phyloP scores from a whole-genome alignment of 768 basidiomycete species.

The Artomyces pyxidatus region DNA sequence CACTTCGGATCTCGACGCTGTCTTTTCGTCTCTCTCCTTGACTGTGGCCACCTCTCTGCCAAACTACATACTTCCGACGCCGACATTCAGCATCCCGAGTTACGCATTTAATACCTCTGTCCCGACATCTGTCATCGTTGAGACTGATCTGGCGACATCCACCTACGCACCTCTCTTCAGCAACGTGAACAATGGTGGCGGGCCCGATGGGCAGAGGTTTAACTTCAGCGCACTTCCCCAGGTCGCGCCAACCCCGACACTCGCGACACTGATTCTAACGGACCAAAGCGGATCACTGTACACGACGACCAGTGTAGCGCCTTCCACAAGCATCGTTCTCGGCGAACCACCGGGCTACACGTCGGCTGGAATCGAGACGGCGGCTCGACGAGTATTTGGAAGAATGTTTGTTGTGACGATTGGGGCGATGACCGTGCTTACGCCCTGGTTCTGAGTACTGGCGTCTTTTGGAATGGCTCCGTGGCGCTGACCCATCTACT shows the following conservation, averaged over 20 bases:
- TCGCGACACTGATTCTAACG: constrained; percentile 51
- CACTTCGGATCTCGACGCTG: constrained; percentile 35
- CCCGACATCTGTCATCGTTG: constrained; percentile 32
- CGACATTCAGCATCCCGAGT: constrained; percentile 50
- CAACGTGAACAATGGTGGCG: constrained; percentile 3
- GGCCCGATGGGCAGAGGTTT: constrained; percentile 27
- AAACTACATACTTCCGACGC: constrained; percentile 61
- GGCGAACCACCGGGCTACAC: constrained; percentile 53
- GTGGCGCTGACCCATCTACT: too few species aligned
- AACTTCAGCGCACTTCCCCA: constrained; percentile 51
- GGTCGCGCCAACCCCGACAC: constrained; percentile 40
- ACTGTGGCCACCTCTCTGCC: constrained; percentile 64
- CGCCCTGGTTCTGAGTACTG: too few species aligned
- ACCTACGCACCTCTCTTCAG: constrained; percentile 56
- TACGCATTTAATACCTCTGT: constrained; percentile 69
- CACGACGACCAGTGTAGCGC: constrained; percentile 45
- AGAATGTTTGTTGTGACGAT: neutral
- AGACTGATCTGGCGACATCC: constrained; percentile 58
- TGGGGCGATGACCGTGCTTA: too few species aligned
- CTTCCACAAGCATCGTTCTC: constrained; percentile 41
- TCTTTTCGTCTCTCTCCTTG: constrained; percentile 54
- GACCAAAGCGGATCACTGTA: constrained; percentile 42
- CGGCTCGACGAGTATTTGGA: neutral
- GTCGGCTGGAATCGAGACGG: neutral
- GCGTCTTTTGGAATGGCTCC: too few species aligned